Evolutionary conservation across 805 yeast species (phyloP), one percentile per base, ranked within the genome.

Genomic region (Candida montana): DNA sequence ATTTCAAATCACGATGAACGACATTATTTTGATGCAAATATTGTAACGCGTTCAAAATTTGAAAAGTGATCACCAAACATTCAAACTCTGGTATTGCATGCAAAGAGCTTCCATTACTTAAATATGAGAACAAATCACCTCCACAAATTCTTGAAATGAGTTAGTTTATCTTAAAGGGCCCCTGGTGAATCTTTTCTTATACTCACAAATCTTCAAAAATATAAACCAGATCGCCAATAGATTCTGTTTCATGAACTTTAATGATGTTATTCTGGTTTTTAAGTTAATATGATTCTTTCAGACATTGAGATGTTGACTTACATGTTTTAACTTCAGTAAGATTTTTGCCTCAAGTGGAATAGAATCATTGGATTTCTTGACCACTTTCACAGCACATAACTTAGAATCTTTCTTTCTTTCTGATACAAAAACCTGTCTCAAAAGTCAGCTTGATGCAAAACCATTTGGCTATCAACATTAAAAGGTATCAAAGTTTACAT

Each of bases 101-200:
- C 16, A 73, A 53, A 13, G 59, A 52, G 19, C 63, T 64, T 1
- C 71, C 72, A 33, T 62, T 61, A 0, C 71, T 64, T n/a, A 77
- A 52, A 47, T 75, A 77, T 2, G 81, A 74, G 47, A 76, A 76
- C 13, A 77, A 57, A 47, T 78, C 83, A 2, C 83, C 83, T 1
- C 83, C 83, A 41, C 74, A 66, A 2, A 70, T 57, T 30, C 61
- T 53, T 33, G 9, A 2, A 18, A 16, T 17, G 12, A 7, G n/a
- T 33, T 33, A 33, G 20, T 23, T 23, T 23, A 5, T 8, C 11
- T 10, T 12, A 12, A 10, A 8, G 8, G 5, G 12, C 6, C n/a
- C 5, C 6, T 8, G 15, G 9, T 15, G 6, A 9, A 13, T 28
- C 5, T 13, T 13, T 7, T 10, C 9, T 16, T 13, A 12, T 24